phyloP scores from a whole-genome alignment of 352 stramenopile species.

The Globisporangium spiculum region DNA sequence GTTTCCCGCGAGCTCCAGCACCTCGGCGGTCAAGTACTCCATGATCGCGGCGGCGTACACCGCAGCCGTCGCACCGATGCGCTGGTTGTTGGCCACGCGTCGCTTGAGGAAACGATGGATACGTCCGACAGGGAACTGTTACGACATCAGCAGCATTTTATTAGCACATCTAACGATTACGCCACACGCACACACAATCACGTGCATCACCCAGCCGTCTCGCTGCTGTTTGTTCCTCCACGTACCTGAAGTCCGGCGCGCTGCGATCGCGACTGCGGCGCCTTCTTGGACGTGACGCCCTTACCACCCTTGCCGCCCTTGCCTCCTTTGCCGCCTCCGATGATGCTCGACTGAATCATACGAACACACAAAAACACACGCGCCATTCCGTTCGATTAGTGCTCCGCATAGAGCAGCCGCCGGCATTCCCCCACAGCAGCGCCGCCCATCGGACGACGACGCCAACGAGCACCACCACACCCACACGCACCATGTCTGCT shows the following conservation, averaged over 20 bases:
- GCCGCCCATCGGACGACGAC: background rate
- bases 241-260: constrained; percentile 96
- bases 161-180: constrained; percentile 1
- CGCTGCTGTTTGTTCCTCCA: background rate
- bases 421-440: background rate
- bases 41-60: constrained; percentile 99
- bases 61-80: constrained; percentile 98
- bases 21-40: constrained; percentile 99
- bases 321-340: constrained; percentile 94
- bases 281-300: constrained; percentile 98
- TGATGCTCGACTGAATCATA: constrained; percentile 57
- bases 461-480: background rate
- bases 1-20: constrained; percentile 98
- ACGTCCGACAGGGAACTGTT: constrained; percentile 98
- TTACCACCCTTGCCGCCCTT: constrained; percentile 99
- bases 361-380: background rate
- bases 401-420: background rate
- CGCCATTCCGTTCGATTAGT: background rate
- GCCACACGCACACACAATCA: background rate
- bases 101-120: constrained; percentile 99
- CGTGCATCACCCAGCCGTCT: background rate
- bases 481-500: constrained; percentile 9
- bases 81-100: constrained; percentile 97
- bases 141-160: constrained; percentile 6
- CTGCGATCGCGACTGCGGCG: constrained; percentile 97